Evolutionary conservation across 148 eudicot species (phyloP).

Genomic region (Rhododendron molle): DNA sequence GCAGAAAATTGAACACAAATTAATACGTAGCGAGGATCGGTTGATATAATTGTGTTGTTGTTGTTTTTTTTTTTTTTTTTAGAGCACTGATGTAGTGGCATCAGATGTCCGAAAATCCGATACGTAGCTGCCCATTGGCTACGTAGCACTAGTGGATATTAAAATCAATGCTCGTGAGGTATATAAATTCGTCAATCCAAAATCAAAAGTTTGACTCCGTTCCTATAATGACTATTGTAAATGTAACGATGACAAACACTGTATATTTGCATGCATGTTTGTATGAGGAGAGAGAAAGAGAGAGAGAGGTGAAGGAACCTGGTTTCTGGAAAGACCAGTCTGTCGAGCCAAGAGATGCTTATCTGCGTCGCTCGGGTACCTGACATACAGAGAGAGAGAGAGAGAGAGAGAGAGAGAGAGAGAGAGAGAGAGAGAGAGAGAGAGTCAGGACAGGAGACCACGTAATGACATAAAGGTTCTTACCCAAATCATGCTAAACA

Average conservation of each 20-base stretch:
- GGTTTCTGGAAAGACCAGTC: constrained; percentile 88
- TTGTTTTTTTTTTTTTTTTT: too few species aligned
- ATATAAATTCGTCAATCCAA: not conserved
- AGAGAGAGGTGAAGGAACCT: constrained; percentile 33
- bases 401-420: constrained; percentile 18
- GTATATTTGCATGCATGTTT: not conserved
- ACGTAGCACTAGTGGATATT: too few species aligned
- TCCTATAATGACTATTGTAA: too few species aligned
- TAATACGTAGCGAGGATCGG: too few species aligned
- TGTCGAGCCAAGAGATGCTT: constrained; percentile 81
- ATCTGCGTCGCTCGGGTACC: constrained; percentile 98
- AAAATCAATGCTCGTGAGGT: too few species aligned
- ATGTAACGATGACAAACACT: not conserved
- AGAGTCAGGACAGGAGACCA: not conserved
- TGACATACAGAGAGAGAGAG: constrained; percentile 46
- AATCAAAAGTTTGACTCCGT: not conserved
- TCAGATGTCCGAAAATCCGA: not conserved
- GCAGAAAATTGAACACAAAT: not conserved
- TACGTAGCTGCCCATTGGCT: too few species aligned
- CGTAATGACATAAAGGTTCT: constrained; percentile 18
- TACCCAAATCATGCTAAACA: constrained; percentile 6
- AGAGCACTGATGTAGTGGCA: not conserved
- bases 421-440: not conserved
- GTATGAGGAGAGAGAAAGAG: not conserved
- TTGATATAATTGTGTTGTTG: too few species aligned